Evolutionary conservation across 139 green algal genomes (phyloP).

Genomic region (Chlorella ohadii): DNA sequence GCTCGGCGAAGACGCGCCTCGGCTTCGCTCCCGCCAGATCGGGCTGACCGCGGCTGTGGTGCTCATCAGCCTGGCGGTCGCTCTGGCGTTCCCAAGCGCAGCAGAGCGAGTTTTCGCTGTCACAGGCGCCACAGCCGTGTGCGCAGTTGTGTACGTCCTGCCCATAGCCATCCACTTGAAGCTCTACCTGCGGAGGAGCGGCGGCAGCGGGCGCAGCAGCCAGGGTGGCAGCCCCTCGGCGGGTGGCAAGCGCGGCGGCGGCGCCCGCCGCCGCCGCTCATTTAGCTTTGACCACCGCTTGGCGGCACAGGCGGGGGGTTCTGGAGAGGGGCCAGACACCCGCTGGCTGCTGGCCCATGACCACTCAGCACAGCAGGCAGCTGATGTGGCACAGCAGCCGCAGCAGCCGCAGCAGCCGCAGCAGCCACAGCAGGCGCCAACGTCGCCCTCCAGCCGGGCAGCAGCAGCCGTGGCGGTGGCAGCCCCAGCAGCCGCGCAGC

Average conservation of each 20-base stretch:
- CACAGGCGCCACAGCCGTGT: slow-evolving; percentile 61
- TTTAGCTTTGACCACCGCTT: slow-evolving; percentile 8
- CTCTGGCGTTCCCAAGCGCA: slow-evolving; percentile 53
- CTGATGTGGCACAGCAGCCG: neutral
- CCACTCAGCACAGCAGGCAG: neutral
- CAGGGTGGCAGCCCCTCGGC: neutral
- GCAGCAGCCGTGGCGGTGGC: neutral
- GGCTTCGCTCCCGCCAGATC: slow-evolving; percentile 49
- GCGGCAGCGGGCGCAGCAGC: neutral
- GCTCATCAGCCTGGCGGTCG: slow-evolving; percentile 38
- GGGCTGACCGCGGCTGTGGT: slow-evolving; percentile 56
- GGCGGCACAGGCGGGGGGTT: neutral
- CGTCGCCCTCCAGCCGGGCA: neutral
- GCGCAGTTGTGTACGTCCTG: slow-evolving; percentile 58
- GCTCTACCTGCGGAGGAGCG: slow-evolving; percentile 29
- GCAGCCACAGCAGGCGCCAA: neutral
- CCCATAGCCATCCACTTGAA: slow-evolving; percentile 56
- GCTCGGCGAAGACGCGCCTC: slow-evolving; percentile 59
- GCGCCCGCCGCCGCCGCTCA: neutral
- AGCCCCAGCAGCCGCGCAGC: neutral
- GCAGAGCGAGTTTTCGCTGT: slow-evolving; percentile 57
- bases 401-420: neutral
- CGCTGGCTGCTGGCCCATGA: slow-evolving; percentile 3
- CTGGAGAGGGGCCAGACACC: neutral
- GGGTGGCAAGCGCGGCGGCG: neutral